phyloP scores from a whole-genome alignment of 345 rosid genomes.

The Eucalyptus regnans region DNA sequence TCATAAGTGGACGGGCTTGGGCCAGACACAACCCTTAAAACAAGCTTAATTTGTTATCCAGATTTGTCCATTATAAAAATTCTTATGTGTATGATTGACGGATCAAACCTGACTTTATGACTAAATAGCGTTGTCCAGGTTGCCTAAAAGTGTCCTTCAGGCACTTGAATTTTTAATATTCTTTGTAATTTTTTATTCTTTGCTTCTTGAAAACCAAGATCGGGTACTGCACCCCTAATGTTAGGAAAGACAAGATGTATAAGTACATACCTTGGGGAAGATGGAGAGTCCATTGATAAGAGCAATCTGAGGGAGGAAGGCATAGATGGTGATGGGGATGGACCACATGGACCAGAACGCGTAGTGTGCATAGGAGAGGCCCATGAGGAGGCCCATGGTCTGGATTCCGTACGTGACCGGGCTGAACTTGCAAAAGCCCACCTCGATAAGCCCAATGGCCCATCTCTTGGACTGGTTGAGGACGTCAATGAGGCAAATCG shows the following conservation, averaged over 20 bases:
- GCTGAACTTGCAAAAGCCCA: constrained; percentile 19
- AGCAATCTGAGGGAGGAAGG: constrained; percentile 60
- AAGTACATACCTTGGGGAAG: not conserved
- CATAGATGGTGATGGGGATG: constrained; percentile 31
- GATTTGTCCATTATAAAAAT: not conserved
- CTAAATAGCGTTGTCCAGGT: not conserved
- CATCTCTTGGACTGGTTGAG: constrained; percentile 55
- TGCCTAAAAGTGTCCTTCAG: not conserved
- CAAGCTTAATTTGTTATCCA: not conserved
- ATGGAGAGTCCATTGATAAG: constrained; percentile 25
- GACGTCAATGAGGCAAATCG: constrained; percentile 25
- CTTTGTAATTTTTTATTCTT: not conserved
- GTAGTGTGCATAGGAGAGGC: constrained; percentile 20
- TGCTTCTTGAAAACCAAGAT: not conserved
- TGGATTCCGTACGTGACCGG: constrained; percentile 33
- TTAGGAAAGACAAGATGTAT: not conserved
- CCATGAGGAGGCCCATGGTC: constrained; percentile 20
- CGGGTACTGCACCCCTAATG: not conserved
- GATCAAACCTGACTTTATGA: not conserved
- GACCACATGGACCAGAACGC: constrained; percentile 42
- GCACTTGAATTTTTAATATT: not conserved
- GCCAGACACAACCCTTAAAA: not conserved
- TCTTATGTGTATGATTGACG: not conserved
- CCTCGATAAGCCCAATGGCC: constrained; percentile 51
- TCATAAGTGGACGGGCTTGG: not conserved